These are phyloP conservation scores for Penicillium sp. DNA, from an alignment of 2,329 filamentous ascomycete species.

Conservation along the genomic window DNA sequence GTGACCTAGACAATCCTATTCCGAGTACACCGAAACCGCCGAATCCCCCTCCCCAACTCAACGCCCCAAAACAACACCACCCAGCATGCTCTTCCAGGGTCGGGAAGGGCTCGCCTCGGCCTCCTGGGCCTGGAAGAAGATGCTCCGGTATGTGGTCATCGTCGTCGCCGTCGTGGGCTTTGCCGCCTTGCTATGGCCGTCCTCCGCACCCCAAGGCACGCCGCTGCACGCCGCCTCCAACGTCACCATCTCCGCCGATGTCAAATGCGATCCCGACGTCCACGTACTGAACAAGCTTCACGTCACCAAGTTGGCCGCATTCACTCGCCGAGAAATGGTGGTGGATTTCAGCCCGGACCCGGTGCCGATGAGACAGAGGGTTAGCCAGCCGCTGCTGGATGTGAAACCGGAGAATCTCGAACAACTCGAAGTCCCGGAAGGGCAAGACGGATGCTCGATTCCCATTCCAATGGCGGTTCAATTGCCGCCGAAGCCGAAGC, in stretches of 20 bases:
- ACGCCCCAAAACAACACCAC: constrained; percentile 1
- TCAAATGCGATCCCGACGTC: constrained; percentile 30
- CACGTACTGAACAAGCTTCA: constrained; percentile 25
- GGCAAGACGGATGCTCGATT: constrained; percentile 38
- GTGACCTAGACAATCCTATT: constrained; percentile 8
- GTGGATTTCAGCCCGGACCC: constrained; percentile 21
- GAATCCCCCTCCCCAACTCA: background rate
- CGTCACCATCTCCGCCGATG: constrained; percentile 29
- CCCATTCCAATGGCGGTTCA: constrained; percentile 48
- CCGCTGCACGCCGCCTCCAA: constrained; percentile 24
- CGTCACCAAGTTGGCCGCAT: constrained; percentile 28
- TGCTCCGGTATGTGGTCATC: constrained; percentile 29
- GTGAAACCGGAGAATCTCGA: constrained; percentile 4
- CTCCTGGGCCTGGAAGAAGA: constrained; percentile 34
- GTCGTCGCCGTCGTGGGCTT: constrained; percentile 28
- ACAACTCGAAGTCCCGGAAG: constrained; percentile 8
- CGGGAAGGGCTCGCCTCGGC: constrained; percentile 26
- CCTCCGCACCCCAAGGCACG: constrained; percentile 11
- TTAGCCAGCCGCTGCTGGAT: constrained; percentile 30
- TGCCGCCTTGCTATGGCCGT: constrained; percentile 29
- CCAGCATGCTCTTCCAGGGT: constrained; percentile 26
- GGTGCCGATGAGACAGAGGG: constrained; percentile 27
- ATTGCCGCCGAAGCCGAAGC: constrained; percentile 46
- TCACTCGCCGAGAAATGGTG: constrained; percentile 33
- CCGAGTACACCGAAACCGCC: constrained; percentile 7